Evolutionary conservation across 352 stramenopile genomes (phyloP).

Genomic region (Discostella stelligera): DNA sequence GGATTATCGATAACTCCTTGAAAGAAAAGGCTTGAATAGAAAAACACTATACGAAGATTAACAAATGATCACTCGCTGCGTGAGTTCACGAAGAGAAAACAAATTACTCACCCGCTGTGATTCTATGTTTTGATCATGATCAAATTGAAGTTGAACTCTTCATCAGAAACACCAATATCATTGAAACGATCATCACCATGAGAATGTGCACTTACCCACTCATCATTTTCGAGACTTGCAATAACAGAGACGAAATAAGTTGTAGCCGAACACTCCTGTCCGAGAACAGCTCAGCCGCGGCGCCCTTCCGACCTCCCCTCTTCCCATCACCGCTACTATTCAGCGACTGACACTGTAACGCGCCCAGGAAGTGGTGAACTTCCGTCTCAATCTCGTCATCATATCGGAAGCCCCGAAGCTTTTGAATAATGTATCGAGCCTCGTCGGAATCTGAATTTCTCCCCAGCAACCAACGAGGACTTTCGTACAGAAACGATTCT

Average conservation of each 20-base stretch:
- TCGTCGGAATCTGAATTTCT: slow-evolving; percentile 64
- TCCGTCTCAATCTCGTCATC: slow-evolving; percentile 84
- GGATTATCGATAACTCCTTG: slow-evolving; percentile 85
- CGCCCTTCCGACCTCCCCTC: slow-evolving; percentile 29
- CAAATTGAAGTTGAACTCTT: neutral
- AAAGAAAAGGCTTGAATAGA: slow-evolving; percentile 87
- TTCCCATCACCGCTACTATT: slow-evolving; percentile 3
- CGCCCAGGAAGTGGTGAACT: slow-evolving; percentile 73
- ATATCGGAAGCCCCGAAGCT: slow-evolving; percentile 78
- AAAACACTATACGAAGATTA: slow-evolving; percentile 80
- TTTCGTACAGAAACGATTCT: slow-evolving; percentile 65
- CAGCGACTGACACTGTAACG: slow-evolving; percentile 20
- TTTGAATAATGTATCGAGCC: slow-evolving; percentile 81
- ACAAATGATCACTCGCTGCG: neutral
- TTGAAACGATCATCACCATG: neutral
- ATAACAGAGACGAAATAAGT: slow-evolving; percentile 60
- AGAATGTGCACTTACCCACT: slow-evolving; percentile 40
- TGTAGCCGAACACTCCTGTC: slow-evolving; percentile 61
- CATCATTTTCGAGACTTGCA: slow-evolving; percentile 85
- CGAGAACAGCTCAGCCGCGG: slow-evolving; percentile 63
- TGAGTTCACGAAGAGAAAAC: neutral
- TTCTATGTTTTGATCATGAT: neutral
- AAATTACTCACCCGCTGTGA: neutral
- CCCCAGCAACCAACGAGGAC: slow-evolving; percentile 76
- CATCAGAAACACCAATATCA: neutral